Evolutionary conservation across 106 monocot species (phyloP), one percentile per base, ranked within the genome.

Genomic region (Phalaenopsis aphrodite): DNA sequence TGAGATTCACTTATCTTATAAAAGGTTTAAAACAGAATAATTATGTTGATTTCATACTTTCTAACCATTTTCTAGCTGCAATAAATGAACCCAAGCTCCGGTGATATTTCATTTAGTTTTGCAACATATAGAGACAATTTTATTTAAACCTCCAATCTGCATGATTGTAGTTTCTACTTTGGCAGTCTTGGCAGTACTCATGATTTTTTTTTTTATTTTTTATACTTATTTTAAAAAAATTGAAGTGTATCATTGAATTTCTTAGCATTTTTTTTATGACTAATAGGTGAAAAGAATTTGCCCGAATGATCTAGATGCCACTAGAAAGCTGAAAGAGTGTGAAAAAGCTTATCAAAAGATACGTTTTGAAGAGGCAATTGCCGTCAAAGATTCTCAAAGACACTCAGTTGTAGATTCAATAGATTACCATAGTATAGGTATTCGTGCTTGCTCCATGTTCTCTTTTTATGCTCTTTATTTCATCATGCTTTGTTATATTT

Each of bases 321-420:
- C 84, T 10, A 99, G 81, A 75, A 99, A 99, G 83, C 81, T 99
- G 82, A 99, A 90, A 79, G 98, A 98, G 76, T 99, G 98, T 76
- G 98, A 99, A 78, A 99, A 90, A 80, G 92, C 98, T 72, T 94
- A 95, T 23, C 94, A 99, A 73, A 94, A 95, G 55, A 86, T 99
- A 79, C 89, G 91, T 71, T 99, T 99, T 94, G 91, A 99, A 87
- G 94, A 94, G 84, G 98, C 98, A 77, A 99, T 99, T 88, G 78
- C 98, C 39, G 88, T 87, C 10, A 45, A 85, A 55, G 88, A 89
- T 37, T 82, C 88, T 75, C 83, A 83, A 85, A 89, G 75, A 61
- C 84, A 68, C 38, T 93, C 89, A 4, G 66, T 99, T 46, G 92
- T 90, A 48, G 94, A 94, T 56, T 87, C 91, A 46, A 92, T 99